Percentiles rank a stretch among this genome's conserved stretches.
phyloP scores from a whole-genome alignment of 169 alveolate genomes.

The Cryptosporidium meleagridis region DNA sequence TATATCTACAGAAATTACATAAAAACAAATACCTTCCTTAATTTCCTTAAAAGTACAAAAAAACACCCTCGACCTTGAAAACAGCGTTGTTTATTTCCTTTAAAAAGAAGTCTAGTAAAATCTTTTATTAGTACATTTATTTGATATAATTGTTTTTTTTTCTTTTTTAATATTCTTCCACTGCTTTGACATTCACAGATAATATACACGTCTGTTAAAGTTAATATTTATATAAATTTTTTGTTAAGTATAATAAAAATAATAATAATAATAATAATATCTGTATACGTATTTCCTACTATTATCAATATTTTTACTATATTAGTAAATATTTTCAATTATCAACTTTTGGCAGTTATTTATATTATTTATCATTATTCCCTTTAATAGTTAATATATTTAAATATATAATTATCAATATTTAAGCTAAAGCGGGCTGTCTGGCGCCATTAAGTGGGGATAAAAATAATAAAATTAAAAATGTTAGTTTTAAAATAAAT shows the following conservation, averaged over 20 bases:
- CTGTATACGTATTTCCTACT: not conserved
- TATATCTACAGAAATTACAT: not conserved
- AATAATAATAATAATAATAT: not conserved
- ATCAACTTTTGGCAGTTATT: not conserved
- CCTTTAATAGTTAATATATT: not conserved
- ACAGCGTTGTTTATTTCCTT: not conserved
- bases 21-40: not conserved
- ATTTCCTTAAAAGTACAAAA: no score
- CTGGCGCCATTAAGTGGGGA: constrained; percentile 1
- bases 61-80: not conserved
- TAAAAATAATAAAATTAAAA: not conserved
- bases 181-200: not conserved
- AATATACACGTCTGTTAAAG: not conserved
- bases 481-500: not conserved
- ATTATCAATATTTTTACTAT: not conserved
- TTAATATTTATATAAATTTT: not conserved
- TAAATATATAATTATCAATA: not conserved
- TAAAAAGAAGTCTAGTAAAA: not conserved
- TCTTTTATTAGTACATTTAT: not conserved
- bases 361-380: not conserved
- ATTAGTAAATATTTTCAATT: not conserved
- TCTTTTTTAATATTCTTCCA: not conserved
- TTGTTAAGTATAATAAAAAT: not conserved
- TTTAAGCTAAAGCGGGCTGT: not conserved
- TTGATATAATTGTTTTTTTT: not conserved